Percentiles rank a stretch among this genome's conserved stretches.
phyloP scores from a whole-genome alignment of 2,329 filamentous ascomycete genomes.

The Fusarium odoratissimum region DNA sequence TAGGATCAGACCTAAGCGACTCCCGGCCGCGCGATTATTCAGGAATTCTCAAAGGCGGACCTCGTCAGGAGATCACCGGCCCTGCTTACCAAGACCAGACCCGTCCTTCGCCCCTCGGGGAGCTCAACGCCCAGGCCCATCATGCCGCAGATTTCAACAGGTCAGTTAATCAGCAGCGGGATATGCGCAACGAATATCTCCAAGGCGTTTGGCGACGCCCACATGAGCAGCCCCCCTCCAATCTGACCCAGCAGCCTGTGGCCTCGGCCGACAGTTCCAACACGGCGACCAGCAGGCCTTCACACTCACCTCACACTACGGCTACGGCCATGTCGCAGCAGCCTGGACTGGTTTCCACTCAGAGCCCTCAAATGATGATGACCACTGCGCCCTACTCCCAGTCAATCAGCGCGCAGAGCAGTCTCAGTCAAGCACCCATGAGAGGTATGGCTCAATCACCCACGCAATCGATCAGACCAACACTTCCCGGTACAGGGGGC shows the following conservation, averaged over 20 bases:
- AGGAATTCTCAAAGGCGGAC: constrained; percentile 79
- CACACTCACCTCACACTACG: constrained; percentile 68
- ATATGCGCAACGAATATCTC: constrained; percentile 81
- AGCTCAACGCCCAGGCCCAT: constrained; percentile 86
- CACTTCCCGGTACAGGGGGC: constrained; percentile 65
- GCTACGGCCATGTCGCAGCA: constrained; percentile 67
- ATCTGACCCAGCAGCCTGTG: constrained; percentile 60
- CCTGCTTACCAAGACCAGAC: constrained; percentile 89
- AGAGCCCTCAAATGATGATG: constrained; percentile 76
- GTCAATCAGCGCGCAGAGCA: constrained; percentile 76
- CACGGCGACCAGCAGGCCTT: constrained; percentile 62
- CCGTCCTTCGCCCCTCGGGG: constrained; percentile 77
- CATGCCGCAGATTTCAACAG: constrained; percentile 94
- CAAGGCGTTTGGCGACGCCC: constrained; percentile 85
- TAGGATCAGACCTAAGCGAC: constrained; percentile 81
- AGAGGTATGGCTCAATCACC: constrained; percentile 70
- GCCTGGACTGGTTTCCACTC: constrained; percentile 68
- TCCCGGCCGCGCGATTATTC: constrained; percentile 84
- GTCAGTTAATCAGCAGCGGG: constrained; percentile 81
- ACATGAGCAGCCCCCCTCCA: constrained; percentile 77
- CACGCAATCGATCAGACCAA: constrained; percentile 73
- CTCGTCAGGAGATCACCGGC: constrained; percentile 89
- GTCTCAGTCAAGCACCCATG: constrained; percentile 78
- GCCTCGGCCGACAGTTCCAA: constrained; percentile 55
- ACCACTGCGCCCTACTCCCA: constrained; percentile 75